These are phyloP conservation scores for Verticillium klebahnii DNA, from an alignment of 2,329 filamentous ascomycete species.

Conservation along the genomic window DNA sequence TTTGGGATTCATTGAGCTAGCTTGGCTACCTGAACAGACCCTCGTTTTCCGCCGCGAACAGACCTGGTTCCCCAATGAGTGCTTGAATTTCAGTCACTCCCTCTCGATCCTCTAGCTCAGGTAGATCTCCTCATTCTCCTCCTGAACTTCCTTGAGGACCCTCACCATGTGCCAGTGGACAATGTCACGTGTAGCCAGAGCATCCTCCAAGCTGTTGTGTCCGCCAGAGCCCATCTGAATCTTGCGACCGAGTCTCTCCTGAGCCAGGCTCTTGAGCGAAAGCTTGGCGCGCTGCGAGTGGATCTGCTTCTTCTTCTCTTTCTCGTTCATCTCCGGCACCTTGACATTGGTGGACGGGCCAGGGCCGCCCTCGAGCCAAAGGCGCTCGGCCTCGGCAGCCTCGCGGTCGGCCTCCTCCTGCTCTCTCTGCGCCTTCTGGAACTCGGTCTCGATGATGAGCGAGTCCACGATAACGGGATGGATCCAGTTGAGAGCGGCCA, in stretches of 20 bases:
- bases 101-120: background rate
- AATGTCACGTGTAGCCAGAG: constrained; percentile 36
- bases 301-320: constrained; percentile 4
- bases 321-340: background rate
- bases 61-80: too few relatives aligned
- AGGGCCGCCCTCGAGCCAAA: background rate
- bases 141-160: background rate
- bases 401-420: constrained; percentile 11
- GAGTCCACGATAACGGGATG: constrained; percentile 42
- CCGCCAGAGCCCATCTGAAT: constrained; percentile 31
- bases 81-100: too few relatives aligned
- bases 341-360: background rate
- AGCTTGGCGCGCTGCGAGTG: constrained; percentile 14
- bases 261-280: constrained; percentile 33
- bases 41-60: too few relatives aligned
- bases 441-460: constrained; percentile 23
- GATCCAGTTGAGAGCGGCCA: constrained; percentile 42
- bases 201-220: constrained; percentile 42
- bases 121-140: background rate
- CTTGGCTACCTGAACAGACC: too few relatives aligned
- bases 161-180: constrained; percentile 29
- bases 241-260: constrained; percentile 27
- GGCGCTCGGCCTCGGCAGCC: constrained; percentile 3
- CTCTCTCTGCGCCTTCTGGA: constrained; percentile 7
- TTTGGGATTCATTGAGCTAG: too few relatives aligned